Evolutionary conservation across 1,284 basidiomycete species (phyloP), one percentile per base, ranked within the genome.

Genomic region (Phellopilus nigrolimitatus): DNA sequence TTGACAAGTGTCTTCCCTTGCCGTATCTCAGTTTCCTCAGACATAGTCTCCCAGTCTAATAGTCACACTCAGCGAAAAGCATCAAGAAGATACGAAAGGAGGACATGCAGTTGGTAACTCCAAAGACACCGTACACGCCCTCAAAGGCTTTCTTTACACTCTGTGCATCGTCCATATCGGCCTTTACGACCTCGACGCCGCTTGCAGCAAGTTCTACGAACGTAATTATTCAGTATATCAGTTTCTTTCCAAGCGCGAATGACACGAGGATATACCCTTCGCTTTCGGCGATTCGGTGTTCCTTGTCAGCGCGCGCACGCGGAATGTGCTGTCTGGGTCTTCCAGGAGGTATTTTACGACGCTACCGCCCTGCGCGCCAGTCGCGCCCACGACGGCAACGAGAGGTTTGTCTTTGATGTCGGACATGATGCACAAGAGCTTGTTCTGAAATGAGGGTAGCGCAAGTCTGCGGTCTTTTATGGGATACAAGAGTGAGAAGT

Each of bases 91-190:
- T 41, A n/a, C 43, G 13, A 33, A 21, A n/a, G 21, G 21, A 12
- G 4, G 2, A 55, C 59, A 39, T 56, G 55, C 57, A 65, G 53
- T 64, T 62, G 38, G 65, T 66, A 13, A 63, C 55, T 34, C 59
- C 61, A 53, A 61, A 65, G 13, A 65, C 62, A 27, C 61, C 64
- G 46, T 65, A 58, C 6, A 60, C 58, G 45, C 64, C 64, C 24
- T 55, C 33, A 53, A 67, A 40, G 3, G 61, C 59, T 15, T 56
- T 43, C 4, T 50, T 28, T 5, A 63, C 27, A 15, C 56, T 55
- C 10, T 44, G 31, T 1, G 42, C 24, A 27, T 63, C 57, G 39
- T 54, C 50, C 8, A 58, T 41, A 22, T 62, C 54, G 15, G 56
- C 61, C 2, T 47, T 51, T 21, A 63, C 63, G 8, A 64, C 52